Evolutionary conservation across 768 basidiomycete genomes (phyloP), one percentile per base, ranked within the genome.

Genomic region (Auricularia auricula-judae): DNA sequence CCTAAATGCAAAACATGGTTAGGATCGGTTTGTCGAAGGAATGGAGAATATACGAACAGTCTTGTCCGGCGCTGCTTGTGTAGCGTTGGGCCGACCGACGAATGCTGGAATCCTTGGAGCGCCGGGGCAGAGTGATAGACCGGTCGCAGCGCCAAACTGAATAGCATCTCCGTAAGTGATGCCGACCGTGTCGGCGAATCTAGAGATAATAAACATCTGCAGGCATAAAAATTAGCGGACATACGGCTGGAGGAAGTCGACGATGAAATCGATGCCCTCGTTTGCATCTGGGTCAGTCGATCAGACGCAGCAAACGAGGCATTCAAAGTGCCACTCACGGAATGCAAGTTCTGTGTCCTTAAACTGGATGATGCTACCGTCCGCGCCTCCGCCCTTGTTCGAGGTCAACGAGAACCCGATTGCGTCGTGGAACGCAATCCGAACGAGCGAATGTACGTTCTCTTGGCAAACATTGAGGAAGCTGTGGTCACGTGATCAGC

Each of bases 131-230:
- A 42, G 39, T 14, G 39, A 42, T 16, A 77, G 70, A 61, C 76
- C 77, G 42, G 79, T 76, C 2, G 80, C 79, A 10, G 67, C 79
- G 23, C 81, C 81, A 65, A 81, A 78, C 65, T 80, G 77, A 59
- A 83, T 78, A 69, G 64, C 71, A 68, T 74, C 65, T 16, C 66
- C 69, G 51, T 66, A 66, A 43, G 54, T 68, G 59, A 71, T 65
- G 60, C 18, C 63, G 69, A 64, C 70, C 85, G 53, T 59, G n/a
- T 33, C 63, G 3, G 65, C 42, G 21, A 71, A 65, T 42, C 39
- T 42, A 14, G 39, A 14, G 39, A 29, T 29, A 29, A 0, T 14
- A 14, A 42, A 7, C 7, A 42, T 42, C 39, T 8, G 39, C 39
- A 14, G 12, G 12, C 39, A 42, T 8, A 14, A 42, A 14, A 0